phyloP scores from a whole-genome alignment of 2,329 filamentous ascomycete species.

The Microdochium trichocladiopsis region DNA sequence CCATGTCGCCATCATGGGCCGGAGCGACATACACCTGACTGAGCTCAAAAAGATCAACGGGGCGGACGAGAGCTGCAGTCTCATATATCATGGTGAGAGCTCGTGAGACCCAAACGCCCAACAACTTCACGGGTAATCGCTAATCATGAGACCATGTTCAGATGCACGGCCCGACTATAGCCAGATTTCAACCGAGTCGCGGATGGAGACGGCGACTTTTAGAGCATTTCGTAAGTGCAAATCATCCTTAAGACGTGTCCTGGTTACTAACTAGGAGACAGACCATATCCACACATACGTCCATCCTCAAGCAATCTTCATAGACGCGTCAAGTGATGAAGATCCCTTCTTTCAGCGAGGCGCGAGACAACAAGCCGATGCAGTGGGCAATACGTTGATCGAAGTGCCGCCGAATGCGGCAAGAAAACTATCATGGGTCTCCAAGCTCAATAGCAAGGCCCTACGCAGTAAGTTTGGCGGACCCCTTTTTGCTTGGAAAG shows the following conservation, averaged over 20 bases:
- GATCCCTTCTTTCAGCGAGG: conserved; percentile 60
- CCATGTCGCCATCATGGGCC: conserved; percentile 74
- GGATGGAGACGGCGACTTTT: conserved; percentile 58
- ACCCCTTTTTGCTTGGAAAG: background rate
- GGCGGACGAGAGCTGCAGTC: conserved; percentile 61
- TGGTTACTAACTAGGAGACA: conserved; percentile 15
- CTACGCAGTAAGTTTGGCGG: conserved; percentile 45
- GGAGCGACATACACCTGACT: conserved; percentile 60
- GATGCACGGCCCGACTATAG: conserved; percentile 73
- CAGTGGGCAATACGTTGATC: conserved; percentile 57
- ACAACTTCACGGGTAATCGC: no score
- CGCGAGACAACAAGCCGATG: conserved; percentile 45
- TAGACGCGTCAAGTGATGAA: conserved; percentile 62
- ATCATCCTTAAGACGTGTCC: background rate
- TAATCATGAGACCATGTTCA: conserved; percentile 21
- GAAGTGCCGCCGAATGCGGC: conserved; percentile 60
- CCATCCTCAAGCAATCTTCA: conserved; percentile 68
- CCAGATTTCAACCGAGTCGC: conserved; percentile 59
- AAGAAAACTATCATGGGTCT: conserved; percentile 67
- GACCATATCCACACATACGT: conserved; percentile 66
- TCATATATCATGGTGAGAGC: conserved; percentile 49
- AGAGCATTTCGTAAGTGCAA: conserved; percentile 53
- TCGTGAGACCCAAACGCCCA: no score
- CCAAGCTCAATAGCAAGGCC: conserved; percentile 66
- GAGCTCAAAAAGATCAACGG: conserved; percentile 73